Conservation (phyloP, 768 basidiomycete species). For the Amylocystis lapponica region DNA sequence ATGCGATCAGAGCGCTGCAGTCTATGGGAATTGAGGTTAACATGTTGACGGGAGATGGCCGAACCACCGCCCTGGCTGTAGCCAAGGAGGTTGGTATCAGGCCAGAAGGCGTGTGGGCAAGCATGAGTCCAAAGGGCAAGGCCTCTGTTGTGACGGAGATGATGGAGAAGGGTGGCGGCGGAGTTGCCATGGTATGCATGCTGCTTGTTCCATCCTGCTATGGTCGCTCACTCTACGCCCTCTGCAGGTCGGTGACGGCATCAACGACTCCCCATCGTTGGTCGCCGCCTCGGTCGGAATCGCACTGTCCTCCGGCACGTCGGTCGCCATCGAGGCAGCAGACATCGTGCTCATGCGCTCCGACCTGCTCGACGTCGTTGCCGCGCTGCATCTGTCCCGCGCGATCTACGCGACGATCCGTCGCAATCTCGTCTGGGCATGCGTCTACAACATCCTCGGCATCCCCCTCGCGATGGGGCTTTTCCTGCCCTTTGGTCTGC, state of each 20-base stretch:
- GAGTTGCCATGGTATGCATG: slow-evolving; percentile 81
- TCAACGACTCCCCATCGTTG: slow-evolving; percentile 97
- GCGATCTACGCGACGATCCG: slow-evolving; percentile 87
- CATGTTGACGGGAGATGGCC: slow-evolving; percentile 93
- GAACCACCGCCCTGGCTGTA: slow-evolving; percentile 79
- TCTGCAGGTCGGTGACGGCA: slow-evolving; percentile 89
- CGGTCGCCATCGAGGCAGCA: slow-evolving; percentile 96
- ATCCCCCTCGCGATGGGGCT: slow-evolving; percentile 98
- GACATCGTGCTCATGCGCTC: slow-evolving; percentile 98
- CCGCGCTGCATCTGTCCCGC: slow-evolving; percentile 86
- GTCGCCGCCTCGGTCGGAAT: slow-evolving; percentile 96
- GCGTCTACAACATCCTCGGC: slow-evolving; percentile 86
- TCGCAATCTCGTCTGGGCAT: slow-evolving; percentile 95
- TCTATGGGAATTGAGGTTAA: slow-evolving; percentile 89
- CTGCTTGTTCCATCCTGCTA: background rate
- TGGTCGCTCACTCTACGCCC: slow-evolving; percentile 1
- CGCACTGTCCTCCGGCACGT: slow-evolving; percentile 92
- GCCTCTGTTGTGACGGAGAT: slow-evolving; percentile 79
- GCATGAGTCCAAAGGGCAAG: slow-evolving; percentile 95
- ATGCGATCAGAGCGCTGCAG: slow-evolving; percentile 76
- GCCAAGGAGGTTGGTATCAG: slow-evolving; percentile 87
- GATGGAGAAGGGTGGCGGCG: slow-evolving; percentile 62
- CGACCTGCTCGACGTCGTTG: slow-evolving; percentile 95
- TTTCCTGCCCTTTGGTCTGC: slow-evolving; percentile 85
- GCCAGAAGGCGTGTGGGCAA: slow-evolving; percentile 80